Evolutionary conservation across 108 stramenopile species (phyloP), one percentile per base, ranked within the genome.

Genomic region (Pseudonitzschia delicatissima): DNA sequence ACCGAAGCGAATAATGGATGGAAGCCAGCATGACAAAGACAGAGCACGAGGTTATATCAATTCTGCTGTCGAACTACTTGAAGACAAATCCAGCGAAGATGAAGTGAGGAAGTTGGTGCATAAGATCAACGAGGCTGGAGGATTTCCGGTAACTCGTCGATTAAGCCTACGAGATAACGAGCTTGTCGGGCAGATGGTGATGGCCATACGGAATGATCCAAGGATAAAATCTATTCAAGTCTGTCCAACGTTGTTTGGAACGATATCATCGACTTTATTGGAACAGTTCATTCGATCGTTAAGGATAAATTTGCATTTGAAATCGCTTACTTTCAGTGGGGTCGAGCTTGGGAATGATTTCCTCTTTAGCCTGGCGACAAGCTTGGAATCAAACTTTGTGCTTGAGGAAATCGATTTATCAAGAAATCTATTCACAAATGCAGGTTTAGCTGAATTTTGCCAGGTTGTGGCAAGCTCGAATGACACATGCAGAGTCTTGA

Each of bases 281-380:
- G 59, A 50, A 7, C 40, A 63, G 28, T 74, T 80, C 29, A 50
- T 65, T 32, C 68, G 69, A 21, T 35, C 69, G 4, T 53, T 80
- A 2, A 62, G 73, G 29, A 64, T 66, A 4, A 80, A 80, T 64
- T 39, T 70, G 7, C 68, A 74, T 35, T 49, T 80, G n/a, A 66
- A 49, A 35, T 64, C 42, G 4, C 35, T 80, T 15, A 51, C 62
- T n/a, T 62, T 80, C 26, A 64, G 66, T 29, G 64, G 63, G 15
- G 50, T 69, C 15, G 72, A 80, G 29, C 65, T 80, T 4, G 78
- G 73, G 5, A 80, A 80, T 55, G 69, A 66, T 20, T 73, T 80
- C 36, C 47, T 80, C 13, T 74, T 61, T 35, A 47, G 53, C 23
- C 36, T 80, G 28, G 73, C 73, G 2, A 33, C 68, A 15, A 49